Evolutionary conservation across 805 yeast species (phyloP).

Genomic region (Schizosaccharomyces pombe): ASM294v3 CU329670.1:2526001-2526500

Average conservation of each 20-base stretch:
- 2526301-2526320: not conserved
- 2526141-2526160: too few species aligned
- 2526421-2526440: too few species aligned
- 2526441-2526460: not conserved
- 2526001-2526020: not conserved
- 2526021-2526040: not conserved
- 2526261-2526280: not conserved
- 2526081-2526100: not conserved
- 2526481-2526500: not conserved
- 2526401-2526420: not conserved
- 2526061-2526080: not conserved
- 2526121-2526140: too few species aligned
- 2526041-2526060: not conserved
- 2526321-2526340: not conserved
- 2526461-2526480: constrained; percentile 1
- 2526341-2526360: not conserved
- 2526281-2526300: not conserved
- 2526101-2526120: too few species aligned
- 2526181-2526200: too few species aligned
- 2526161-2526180: too few species aligned
- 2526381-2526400: not conserved
- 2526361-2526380: not conserved
- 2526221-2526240: not conserved
- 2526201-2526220: not conserved
- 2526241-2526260: not conserved